Base-by-base conservation (phyloP, 768 basidiomycete genomes). In the Pilatotrama ljubarskyi region DNA sequence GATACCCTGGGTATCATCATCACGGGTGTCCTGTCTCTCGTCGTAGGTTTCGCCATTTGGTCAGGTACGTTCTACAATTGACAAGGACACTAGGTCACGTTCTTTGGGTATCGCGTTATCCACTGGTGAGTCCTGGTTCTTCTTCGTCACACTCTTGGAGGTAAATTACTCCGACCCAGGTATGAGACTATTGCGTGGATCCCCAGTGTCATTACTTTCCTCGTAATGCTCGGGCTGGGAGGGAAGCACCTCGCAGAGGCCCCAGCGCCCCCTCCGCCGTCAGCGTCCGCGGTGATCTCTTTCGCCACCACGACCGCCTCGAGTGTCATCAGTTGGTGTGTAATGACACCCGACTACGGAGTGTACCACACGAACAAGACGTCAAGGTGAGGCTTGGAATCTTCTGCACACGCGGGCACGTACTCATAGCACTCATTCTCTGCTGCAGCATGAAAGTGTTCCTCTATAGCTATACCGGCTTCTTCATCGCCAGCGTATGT, bases 281-380 rank as follows among this genome's bases (percentile, higher is more conserved):
- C 74, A 0, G 65, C 73, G 1, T 60, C 73, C 0, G 59, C 65
- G 0, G 63, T 82, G 0, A 60, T 83, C 37, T 77, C 80, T 2
- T 83, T 78, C 66, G 73, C 76, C 5, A 77, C 81, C 2, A 76
- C 77, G 0, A 63, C 80, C 26, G 76, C 76, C 2, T 75, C 82
- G 0, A 80, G 75, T 50, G 71, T 80, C 11, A 69, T 81, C 59
- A 76, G 78, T 48, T 80, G 75, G 74, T 75, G 75, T 50, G 62
- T 75, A 2, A 73, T 82, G 72, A 78, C 74, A 0, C 71, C 80
- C 0, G 82, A 83, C 57, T 82, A 81, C 51, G 80, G 80, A 8
- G 76, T 80, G 20, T 82, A 81, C 59, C 79, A 82, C 63, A 62
- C 63, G 5, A 67, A 65, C 26, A 65, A 68, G 20, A 71, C 70